These are phyloP conservation scores for Sophora flavescens DNA, from an alignment of 306 rosid genomes.

Conservation along the genomic window DNA sequence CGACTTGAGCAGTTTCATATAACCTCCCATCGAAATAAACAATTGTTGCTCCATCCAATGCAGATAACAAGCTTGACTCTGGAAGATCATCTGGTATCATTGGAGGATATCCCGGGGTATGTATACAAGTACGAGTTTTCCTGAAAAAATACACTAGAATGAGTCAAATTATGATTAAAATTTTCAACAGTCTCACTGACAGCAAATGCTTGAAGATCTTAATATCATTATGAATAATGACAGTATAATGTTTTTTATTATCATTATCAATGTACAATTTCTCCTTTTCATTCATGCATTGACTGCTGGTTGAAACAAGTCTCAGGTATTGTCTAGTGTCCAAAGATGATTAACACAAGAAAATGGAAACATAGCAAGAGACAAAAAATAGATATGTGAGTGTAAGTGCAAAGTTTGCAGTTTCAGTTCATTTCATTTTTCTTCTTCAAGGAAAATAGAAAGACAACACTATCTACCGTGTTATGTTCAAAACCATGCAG, in stretches of 20 bases:
- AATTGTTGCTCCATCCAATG: constrained; percentile 80
- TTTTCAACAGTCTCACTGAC: constrained; percentile 16
- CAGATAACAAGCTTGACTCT: constrained; percentile 66
- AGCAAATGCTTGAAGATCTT: constrained; percentile 31
- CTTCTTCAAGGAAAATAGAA: constrained; percentile 15
- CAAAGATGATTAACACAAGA: constrained; percentile 31
- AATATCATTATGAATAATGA: constrained; percentile 14
- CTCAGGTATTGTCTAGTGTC: constrained; percentile 6
- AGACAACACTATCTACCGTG: not conserved
- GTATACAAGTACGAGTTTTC: constrained; percentile 94
- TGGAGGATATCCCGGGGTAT: constrained; percentile 92
- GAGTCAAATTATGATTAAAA: constrained; percentile 38
- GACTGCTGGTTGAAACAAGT: constrained; percentile 32
- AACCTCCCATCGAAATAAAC: constrained; percentile 80
- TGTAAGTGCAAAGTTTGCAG: constrained; percentile 20
- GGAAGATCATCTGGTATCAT: constrained; percentile 82
- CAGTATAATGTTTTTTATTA: not conserved
- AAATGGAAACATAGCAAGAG: constrained; percentile 25
- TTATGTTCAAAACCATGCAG: constrained; percentile 37
- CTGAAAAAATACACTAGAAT: constrained; percentile 57
- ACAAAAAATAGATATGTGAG: constrained; percentile 26
- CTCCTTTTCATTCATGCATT: not conserved
- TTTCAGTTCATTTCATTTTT: constrained; percentile 32
- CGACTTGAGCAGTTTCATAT: constrained; percentile 80
- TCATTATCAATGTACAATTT: not conserved